Evolutionary conservation across 75 land plant species (phyloP).

Genomic region (Gnetum montanum): DNA sequence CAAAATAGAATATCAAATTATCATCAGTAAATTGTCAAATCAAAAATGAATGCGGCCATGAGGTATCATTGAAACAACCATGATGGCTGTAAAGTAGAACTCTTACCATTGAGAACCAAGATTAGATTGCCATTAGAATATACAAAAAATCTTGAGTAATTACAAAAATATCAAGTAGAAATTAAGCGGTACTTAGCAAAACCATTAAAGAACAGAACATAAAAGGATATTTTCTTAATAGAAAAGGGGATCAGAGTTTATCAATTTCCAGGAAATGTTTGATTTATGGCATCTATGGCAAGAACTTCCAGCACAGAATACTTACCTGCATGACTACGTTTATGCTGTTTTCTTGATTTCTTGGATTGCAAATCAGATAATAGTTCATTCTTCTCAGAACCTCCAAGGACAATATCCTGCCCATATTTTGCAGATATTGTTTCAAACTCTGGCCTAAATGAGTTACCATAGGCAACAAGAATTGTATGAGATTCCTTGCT

Average conservation of each 20-base stretch:
- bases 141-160: not conserved
- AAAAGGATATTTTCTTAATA: not conserved
- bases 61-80: not conserved
- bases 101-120: not conserved
- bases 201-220: not conserved
- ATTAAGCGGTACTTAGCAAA: not conserved
- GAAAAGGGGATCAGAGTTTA: not conserved
- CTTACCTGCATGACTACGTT: slow-evolving; percentile 23
- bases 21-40: too few relatives aligned
- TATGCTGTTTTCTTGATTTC: slow-evolving; percentile 12
- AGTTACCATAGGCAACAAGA: slow-evolving; percentile 57
- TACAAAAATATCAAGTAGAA: not conserved
- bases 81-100: not conserved
- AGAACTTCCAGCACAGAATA: not conserved
- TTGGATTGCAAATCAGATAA: slow-evolving; percentile 21
- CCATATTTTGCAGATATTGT: slow-evolving; percentile 34
- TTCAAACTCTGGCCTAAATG: slow-evolving; percentile 73
- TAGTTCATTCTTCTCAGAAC: slow-evolving; percentile 39
- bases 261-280: not conserved
- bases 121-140: not conserved
- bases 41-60: too few relatives aligned
- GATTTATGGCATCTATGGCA: not conserved
- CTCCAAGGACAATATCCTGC: slow-evolving; percentile 23
- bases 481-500: slow-evolving; percentile 24
- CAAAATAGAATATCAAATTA: not conserved